Percentiles rank a stretch among this genome's conserved stretches.
These are phyloP conservation scores for Amanita muscaria DNA, from an alignment of 768 basidiomycete species.

Conservation along the genomic window DNA sequence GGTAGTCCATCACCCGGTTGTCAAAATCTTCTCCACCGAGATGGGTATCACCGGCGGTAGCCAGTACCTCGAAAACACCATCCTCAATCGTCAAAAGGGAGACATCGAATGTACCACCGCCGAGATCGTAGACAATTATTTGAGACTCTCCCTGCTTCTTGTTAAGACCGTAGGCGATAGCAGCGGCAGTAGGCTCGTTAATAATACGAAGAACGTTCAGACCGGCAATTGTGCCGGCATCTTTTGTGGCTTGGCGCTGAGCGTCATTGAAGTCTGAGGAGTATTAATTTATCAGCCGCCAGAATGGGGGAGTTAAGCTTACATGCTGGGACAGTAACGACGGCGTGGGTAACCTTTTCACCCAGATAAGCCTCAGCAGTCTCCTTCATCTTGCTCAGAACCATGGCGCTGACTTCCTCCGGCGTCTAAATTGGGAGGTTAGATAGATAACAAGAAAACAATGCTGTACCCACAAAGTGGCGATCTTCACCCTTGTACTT, in stretches of 20 bases:
- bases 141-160: constrained; percentile 91
- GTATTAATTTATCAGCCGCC: constrained; percentile 7
- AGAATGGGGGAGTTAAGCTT: constrained; percentile 17
- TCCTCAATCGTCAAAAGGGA: constrained; percentile 93
- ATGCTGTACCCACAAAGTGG: constrained; percentile 61
- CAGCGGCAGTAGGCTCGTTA: constrained; percentile 96
- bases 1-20: constrained; percentile 85
- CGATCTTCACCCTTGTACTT: constrained; percentile 70
- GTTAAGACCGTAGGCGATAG: constrained; percentile 97
- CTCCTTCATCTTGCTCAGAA: constrained; percentile 97
- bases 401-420: constrained; percentile 94
- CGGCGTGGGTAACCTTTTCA: constrained; percentile 92
- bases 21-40: constrained; percentile 96
- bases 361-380: constrained; percentile 98
- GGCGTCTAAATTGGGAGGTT: constrained; percentile 49
- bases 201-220: constrained; percentile 94
- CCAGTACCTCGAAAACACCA: constrained; percentile 84
- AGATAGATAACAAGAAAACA: background rate
- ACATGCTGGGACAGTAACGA: constrained; percentile 97
- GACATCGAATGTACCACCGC: constrained; percentile 98
- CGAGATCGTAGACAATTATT: constrained; percentile 97
- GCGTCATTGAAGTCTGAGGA: constrained; percentile 90
- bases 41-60: constrained; percentile 91
- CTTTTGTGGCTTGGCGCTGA: constrained; percentile 98
- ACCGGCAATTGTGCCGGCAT: constrained; percentile 92